Conservation (phyloP, 2,329 filamentous ascomycete genomes). For the Penicillium sp. region DNA sequence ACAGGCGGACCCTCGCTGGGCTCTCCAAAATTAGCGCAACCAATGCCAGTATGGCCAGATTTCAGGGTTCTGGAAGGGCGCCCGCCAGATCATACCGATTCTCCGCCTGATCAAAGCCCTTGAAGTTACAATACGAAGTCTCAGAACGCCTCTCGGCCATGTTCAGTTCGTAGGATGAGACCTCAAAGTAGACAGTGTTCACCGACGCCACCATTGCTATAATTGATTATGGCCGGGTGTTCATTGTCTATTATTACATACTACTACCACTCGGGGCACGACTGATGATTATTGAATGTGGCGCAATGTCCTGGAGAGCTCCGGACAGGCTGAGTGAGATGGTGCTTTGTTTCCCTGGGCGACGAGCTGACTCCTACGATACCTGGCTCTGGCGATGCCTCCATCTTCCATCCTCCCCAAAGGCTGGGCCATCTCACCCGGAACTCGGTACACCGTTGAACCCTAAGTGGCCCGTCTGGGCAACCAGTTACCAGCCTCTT, state of each 20-base stretch:
- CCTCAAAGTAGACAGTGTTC: background rate
- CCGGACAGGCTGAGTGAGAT: constrained; percentile 13
- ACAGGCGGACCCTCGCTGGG: background rate
- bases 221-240: background rate
- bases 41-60: background rate
- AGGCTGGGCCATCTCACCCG: background rate
- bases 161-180: background rate
- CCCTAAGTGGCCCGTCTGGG: background rate
- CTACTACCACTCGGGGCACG: background rate
- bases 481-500: background rate
- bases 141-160: background rate
- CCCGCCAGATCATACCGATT: background rate
- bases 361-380: constrained; percentile 9
- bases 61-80: constrained; percentile 1
- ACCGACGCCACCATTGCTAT: background rate
- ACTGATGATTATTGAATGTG: background rate
- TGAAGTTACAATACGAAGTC: constrained; percentile 3
- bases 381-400: constrained; percentile 1
- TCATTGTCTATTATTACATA: background rate
- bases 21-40: background rate
- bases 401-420: background rate
- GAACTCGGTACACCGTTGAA: constrained; percentile 5
- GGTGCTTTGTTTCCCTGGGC: constrained; percentile 1
- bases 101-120: constrained; percentile 1
- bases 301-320: constrained; percentile 5